Percentiles rank a stretch among this genome's conserved stretches.
Conservation (phyloP, 2,329 filamentous ascomycete genomes). For the Fusarium lyarnte region DNA sequence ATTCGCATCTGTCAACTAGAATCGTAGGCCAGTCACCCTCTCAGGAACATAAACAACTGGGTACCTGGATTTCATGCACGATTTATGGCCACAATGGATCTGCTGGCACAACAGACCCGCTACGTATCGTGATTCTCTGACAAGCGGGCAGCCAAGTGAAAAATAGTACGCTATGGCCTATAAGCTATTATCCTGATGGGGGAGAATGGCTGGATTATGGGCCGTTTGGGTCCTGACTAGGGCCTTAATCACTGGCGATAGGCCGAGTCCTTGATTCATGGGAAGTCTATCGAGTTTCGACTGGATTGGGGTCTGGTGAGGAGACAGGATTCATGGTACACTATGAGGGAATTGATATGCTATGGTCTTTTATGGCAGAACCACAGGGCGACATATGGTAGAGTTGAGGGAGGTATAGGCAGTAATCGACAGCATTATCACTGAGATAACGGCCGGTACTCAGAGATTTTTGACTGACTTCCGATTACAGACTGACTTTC, state of each 20-base stretch:
- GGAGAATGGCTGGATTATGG: constrained; percentile 36
- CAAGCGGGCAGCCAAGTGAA: constrained; percentile 19
- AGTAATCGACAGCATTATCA: background rate
- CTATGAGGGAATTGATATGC: background rate
- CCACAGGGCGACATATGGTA: background rate
- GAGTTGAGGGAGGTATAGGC: background rate
- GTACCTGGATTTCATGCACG: constrained; percentile 39
- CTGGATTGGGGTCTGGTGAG: constrained; percentile 15
- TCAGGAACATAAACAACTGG: constrained; percentile 32
- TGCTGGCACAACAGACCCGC: constrained; percentile 40
- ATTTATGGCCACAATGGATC: constrained; percentile 42
- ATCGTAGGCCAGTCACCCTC: background rate
- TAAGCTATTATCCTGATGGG: constrained; percentile 23
- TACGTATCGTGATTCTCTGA: constrained; percentile 38
- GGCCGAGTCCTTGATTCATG: constrained; percentile 28
- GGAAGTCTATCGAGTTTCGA: constrained; percentile 26
- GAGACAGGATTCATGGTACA: background rate
- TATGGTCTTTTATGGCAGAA: background rate
- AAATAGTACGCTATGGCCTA: constrained; percentile 17
- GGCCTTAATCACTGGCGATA: constrained; percentile 23
- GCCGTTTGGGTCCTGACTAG: constrained; percentile 25
- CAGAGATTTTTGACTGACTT: background rate
- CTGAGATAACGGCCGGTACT: background rate
- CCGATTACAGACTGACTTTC: background rate
- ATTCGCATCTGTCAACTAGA: background rate